A percentile compares a stretch with the other conserved stretches of the same genome.
Evolutionary conservation across 2,329 filamentous ascomycete species (phyloP).

Genomic region (Aspergillus latus): DNA sequence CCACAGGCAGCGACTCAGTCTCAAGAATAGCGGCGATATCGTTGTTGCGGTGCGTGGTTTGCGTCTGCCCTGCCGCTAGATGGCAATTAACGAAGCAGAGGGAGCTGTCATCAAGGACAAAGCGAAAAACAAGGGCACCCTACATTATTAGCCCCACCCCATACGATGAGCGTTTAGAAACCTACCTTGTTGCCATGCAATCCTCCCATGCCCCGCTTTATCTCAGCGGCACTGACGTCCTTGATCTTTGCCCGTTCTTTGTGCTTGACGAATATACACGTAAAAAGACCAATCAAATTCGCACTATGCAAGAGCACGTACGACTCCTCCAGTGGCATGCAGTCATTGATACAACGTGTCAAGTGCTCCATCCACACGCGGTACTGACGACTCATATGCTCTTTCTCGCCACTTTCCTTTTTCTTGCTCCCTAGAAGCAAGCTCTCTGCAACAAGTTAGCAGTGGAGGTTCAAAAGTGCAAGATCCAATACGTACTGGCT

Average conservation of each 20-base stretch:
- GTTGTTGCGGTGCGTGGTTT: constrained; percentile 87
- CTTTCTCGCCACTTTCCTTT: constrained; percentile 73
- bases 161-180: neutral
- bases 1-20: constrained; percentile 68
- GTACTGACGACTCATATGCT: constrained; percentile 96
- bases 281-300: constrained; percentile 90
- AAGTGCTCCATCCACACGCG: constrained; percentile 94
- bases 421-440: constrained; percentile 78
- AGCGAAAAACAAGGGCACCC: constrained; percentile 87
- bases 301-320: constrained; percentile 88
- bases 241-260: constrained; percentile 73
- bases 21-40: constrained; percentile 91
- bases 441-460: constrained; percentile 58
- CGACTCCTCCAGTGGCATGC: constrained; percentile 71
- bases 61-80: constrained; percentile 87
- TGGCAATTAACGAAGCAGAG: constrained; percentile 98
- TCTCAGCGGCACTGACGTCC: constrained; percentile 74
- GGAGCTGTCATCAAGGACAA: constrained; percentile 89
- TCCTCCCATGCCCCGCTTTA: constrained; percentile 95
- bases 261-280: constrained; percentile 89
- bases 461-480: neutral
- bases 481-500: constrained; percentile 61
- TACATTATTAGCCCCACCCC: constrained; percentile 25
- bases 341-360: constrained; percentile 76
- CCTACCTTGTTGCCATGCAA: constrained; percentile 85